Percentiles rank a stretch among this genome's conserved stretches.
Conservation (phyloP, 208 protist genomes). For the Porcisia hertigi region DNA sequence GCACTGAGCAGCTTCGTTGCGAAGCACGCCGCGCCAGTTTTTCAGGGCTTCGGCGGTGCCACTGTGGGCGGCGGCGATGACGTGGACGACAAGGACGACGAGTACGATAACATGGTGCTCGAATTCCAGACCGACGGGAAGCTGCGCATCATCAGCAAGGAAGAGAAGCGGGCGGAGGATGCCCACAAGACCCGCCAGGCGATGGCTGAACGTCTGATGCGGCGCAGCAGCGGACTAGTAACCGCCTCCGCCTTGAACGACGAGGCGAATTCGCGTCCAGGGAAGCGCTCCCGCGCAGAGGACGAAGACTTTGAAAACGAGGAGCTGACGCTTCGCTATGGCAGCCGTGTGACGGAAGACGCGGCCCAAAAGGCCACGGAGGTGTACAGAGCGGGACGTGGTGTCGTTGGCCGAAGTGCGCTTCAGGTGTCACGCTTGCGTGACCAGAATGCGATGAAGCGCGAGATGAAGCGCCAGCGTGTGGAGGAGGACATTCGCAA, state of each 20-base stretch:
- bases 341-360: slow-evolving; percentile 52
- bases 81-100: slow-evolving; percentile 47
- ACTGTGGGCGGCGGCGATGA: slow-evolving; percentile 11
- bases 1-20: slow-evolving; percentile 82
- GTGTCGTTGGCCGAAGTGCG: slow-evolving; percentile 21
- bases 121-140: slow-evolving; percentile 79
- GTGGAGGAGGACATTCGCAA: slow-evolving; percentile 88
- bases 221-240: slow-evolving; percentile 41
- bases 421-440: slow-evolving; percentile 55
- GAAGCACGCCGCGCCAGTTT: slow-evolving; percentile 36
- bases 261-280: slow-evolving; percentile 35
- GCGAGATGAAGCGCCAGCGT: slow-evolving; percentile 68
- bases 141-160: slow-evolving; percentile 78
- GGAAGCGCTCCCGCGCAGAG: slow-evolving; percentile 67
- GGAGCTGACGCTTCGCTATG: slow-evolving; percentile 76
- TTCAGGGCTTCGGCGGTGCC: slow-evolving; percentile 30
- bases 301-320: slow-evolving; percentile 88
- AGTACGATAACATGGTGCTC: slow-evolving; percentile 78
- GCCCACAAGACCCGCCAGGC: slow-evolving; percentile 48
- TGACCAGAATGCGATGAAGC: slow-evolving; percentile 66
- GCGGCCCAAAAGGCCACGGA: slow-evolving; percentile 37
- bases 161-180: slow-evolving; percentile 67
- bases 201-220: slow-evolving; percentile 75
- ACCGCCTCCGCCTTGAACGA: slow-evolving; percentile 60
- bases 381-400: slow-evolving; percentile 29